Base-by-base conservation (phyloP, 345 rosid genomes). In the Cardamine chenopodiifolia region DNA sequence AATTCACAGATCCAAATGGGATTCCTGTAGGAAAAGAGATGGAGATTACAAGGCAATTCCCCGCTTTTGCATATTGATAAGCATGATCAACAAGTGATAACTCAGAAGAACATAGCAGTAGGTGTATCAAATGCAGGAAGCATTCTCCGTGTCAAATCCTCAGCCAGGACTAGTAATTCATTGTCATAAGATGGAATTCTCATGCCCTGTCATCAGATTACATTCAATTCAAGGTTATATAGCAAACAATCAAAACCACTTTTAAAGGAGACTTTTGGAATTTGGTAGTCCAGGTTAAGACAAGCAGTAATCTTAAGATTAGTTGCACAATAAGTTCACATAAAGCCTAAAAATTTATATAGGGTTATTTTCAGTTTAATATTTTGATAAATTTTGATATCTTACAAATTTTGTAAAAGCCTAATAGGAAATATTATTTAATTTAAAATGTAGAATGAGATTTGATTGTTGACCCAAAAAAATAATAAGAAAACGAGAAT, bases 111-210 rank as follows among this genome's bases (percentile, higher is more conserved):
- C 53, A 45, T 73, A 90, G 97, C 99, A 79, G 99, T 92, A 3
- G 99, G 97, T 63, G 99, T 95, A 79, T 92, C 99, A 82, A 95
- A 95, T 34, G 97, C 99, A 77, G 99, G 99, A 77, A 95, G 77
- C 83, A 95, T 71, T 80, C 97, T 86, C 75, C 82, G 81, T 7
- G 86, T 86, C 71, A 95, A 86, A 85, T 95, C 96, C 86, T 90
- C 97, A 42, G 97, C 93, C 67, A 92, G 78, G 77, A 81, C 68
- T 48, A 95, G 92, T 72, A 95, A 86, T 71, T 92, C 85, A 81
- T 89, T 86, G 67, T 90, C 83, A 59, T 92, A 95, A 14, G 97
- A 86, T 39, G 92, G 92, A 63, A 90, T 85, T 82, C 80, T 77
- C 97, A 92, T 87, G 76, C 97, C 97, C 97, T 95, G 71, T 68